Base-by-base conservation (phyloP, 768 basidiomycete species). In the Boletus bicolor region DNA sequence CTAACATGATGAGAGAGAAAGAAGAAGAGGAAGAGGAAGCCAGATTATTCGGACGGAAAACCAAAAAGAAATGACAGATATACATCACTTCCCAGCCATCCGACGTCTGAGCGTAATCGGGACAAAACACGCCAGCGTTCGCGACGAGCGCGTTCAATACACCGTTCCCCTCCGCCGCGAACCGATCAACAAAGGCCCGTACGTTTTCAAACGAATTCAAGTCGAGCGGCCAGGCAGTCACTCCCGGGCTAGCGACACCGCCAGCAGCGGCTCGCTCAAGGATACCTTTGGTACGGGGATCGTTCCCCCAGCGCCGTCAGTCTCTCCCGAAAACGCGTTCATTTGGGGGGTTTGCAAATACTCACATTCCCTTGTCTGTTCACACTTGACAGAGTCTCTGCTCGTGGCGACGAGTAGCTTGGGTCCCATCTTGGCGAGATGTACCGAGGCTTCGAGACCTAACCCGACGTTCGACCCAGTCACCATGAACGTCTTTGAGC, bases 51-150 rank as follows among this genome's bases (percentile, higher is more conserved):
- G 15, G 19, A 12, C 9, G n/a, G n/a, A 15, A 28, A 17, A 10
- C 3, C 17, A 43, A 39, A 24, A 6, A 38, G 30, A 37, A 47
- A 24, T 15, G 4, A 8, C 7, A 64, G 67, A 19, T 51, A 9
- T 15, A 80, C 81, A 63, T 67, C n/a, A 62, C 30, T 58, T 82
- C 80, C 77, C 76, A 80, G 4, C 77, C 79, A 56, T 82, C 81
- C 0, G 30, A 17, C 1, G 76, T 77, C 21, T 59, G 52, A 8
- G 53, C 30, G 35, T 73, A 73, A 4, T 53, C 52, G 1, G 6
- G 8, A 0, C 11, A 17, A 2, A 54, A 57, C 21, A 64, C 43
- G 17, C 65, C 73, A 3, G 72, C 72, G 42, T 71, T 73, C 11
- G 64, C 65, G 24, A 73, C 56, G 15, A 76, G 59, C 19, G 68